Evolutionary conservation across 1,139 yeast genomes (phyloP).

Genomic region (Candida freyschussii): DNA sequence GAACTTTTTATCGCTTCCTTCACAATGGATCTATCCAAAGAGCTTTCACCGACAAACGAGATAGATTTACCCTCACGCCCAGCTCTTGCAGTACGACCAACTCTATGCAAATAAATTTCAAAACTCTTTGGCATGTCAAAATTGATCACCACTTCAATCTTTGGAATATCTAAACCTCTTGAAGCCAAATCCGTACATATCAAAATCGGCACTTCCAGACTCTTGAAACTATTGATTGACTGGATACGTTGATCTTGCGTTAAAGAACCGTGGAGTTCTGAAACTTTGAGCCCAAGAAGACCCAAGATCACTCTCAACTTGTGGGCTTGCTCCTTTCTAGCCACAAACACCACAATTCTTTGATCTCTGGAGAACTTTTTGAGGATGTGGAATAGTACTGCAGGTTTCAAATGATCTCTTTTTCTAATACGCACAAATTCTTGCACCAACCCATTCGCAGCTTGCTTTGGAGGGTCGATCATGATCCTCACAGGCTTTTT

Average conservation of each 20-base stretch:
- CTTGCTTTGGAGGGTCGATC: slow-evolving; percentile 95
- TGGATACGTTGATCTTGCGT: slow-evolving; percentile 93
- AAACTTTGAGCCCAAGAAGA: slow-evolving; percentile 77
- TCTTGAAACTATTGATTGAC: slow-evolving; percentile 78
- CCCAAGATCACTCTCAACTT: slow-evolving; percentile 80
- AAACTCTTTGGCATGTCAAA: slow-evolving; percentile 93
- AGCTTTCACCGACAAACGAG: slow-evolving; percentile 87
- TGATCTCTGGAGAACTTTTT: slow-evolving; percentile 58
- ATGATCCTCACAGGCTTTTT: slow-evolving; percentile 88
- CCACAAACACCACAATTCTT: slow-evolving; percentile 83
- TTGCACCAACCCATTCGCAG: slow-evolving; percentile 80
- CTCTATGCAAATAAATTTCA: slow-evolving; percentile 92
- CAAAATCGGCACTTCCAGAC: slow-evolving; percentile 75
- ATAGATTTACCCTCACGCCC: slow-evolving; percentile 94
- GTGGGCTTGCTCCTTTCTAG: slow-evolving; percentile 89
- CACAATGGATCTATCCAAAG: slow-evolving; percentile 81
- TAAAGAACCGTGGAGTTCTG: slow-evolving; percentile 91
- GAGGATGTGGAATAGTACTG: slow-evolving; percentile 68
- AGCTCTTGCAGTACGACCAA: slow-evolving; percentile 99
- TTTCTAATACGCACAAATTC: slow-evolving; percentile 93
- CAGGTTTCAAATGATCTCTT: slow-evolving; percentile 78
- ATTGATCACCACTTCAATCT: slow-evolving; percentile 88
- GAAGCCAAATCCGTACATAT: slow-evolving; percentile 98
- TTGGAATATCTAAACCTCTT: slow-evolving; percentile 98
- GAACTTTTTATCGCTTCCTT: slow-evolving; percentile 76